These are phyloP conservation scores for Seminavis robusta DNA, from an alignment of 108 stramenopile genomes.

Conservation along the genomic window DNA sequence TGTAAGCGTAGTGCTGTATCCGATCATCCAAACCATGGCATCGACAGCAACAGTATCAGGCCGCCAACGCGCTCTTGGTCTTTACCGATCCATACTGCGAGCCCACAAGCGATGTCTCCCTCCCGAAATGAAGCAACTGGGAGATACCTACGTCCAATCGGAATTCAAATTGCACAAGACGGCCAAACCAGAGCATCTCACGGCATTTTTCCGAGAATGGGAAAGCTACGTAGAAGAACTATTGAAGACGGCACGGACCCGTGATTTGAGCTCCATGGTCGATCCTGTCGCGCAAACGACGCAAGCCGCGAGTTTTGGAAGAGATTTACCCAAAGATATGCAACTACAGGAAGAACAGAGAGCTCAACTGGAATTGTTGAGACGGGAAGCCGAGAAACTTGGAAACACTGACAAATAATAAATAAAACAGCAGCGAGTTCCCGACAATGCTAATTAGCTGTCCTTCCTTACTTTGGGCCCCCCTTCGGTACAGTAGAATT, in stretches of 20 bases:
- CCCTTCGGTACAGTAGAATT: too few species aligned
- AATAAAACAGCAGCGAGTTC: too few species aligned
- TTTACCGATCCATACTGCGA: constrained; percentile 60
- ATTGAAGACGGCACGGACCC: constrained; percentile 43
- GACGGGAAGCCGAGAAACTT: constrained; percentile 49
- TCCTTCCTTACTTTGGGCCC: too few species aligned
- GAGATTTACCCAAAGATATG: constrained; percentile 40
- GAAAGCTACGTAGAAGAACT: constrained; percentile 58
- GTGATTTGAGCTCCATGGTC: constrained; percentile 25
- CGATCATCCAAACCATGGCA: too few species aligned
- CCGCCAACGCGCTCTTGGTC: too few species aligned
- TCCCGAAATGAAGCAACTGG: constrained; percentile 54
- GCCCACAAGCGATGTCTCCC: constrained; percentile 66
- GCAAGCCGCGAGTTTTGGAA: constrained; percentile 35
- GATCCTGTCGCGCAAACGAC: not conserved
- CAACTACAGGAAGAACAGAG: constrained; percentile 65
- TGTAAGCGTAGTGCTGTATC: too few species aligned
- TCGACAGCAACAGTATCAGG: too few species aligned
- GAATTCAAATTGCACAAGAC: constrained; percentile 75
- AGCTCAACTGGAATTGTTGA: constrained; percentile 57
- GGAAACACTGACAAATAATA: too few species aligned
- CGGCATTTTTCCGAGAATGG: constrained; percentile 64
- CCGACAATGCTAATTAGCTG: too few species aligned
- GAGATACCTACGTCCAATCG: constrained; percentile 71
- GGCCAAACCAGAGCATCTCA: constrained; percentile 48